Evolutionary conservation across 257 asterid genomes (phyloP).

Genomic region (Jacaranda copaia): DNA sequence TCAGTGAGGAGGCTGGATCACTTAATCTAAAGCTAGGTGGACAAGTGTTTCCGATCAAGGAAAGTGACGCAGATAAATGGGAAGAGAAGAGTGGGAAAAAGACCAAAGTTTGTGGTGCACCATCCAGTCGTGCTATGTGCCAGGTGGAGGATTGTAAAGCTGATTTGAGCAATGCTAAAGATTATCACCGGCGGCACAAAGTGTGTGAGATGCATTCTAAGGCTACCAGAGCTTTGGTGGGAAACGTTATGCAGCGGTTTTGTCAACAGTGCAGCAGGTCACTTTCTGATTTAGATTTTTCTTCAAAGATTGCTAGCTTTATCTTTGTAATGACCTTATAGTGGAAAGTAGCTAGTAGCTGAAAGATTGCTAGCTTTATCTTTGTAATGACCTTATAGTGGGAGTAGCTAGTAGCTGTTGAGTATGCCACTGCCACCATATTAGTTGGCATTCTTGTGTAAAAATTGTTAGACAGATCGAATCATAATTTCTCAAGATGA

Average conservation of each 20-base stretch:
- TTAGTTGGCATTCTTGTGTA: slow-evolving; percentile 1
- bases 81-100: slow-evolving; percentile 75
- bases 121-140: slow-evolving; percentile 66
- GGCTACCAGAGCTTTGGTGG: slow-evolving; percentile 77
- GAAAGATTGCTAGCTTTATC: slow-evolving; percentile 8
- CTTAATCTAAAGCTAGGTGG: slow-evolving; percentile 87
- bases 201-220: slow-evolving; percentile 91
- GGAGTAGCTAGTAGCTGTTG: too few species aligned
- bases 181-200: slow-evolving; percentile 90
- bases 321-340: neutral
- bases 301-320: slow-evolving; percentile 6
- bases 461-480: neutral
- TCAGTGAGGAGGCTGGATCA: slow-evolving; percentile 56
- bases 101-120: slow-evolving; percentile 56
- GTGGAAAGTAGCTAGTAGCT: too few species aligned
- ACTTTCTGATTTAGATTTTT: neutral
- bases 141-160: slow-evolving; percentile 86
- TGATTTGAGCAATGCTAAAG: slow-evolving; percentile 83
- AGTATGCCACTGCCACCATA: neutral
- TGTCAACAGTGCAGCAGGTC: slow-evolving; percentile 99
- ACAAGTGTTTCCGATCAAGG: slow-evolving; percentile 57
- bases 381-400: neutral
- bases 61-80: slow-evolving; percentile 49
- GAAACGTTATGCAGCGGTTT: slow-evolving; percentile 82
- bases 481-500: neutral